Conservation (phyloP, 2,329 filamentous ascomycete species). For the Cercospora brassicicola region DNA sequence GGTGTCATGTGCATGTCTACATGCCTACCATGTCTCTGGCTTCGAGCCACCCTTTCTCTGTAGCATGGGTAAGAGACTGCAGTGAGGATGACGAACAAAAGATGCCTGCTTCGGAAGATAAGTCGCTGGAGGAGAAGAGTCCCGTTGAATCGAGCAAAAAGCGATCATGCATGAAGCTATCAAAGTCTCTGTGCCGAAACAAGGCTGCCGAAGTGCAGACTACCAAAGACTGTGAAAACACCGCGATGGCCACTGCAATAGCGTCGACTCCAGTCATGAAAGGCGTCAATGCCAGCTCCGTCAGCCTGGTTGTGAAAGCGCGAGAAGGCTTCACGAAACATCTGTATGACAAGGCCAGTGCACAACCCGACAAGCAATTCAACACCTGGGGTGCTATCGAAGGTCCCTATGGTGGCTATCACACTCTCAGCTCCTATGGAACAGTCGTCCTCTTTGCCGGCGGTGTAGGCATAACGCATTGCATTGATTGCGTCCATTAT, state of each 20-base stretch:
- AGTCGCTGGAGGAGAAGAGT: neutral
- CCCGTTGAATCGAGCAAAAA: neutral
- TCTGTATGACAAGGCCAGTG: neutral
- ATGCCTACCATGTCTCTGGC: conserved; percentile 50
- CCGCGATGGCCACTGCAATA: neutral
- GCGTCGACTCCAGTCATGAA: neutral
- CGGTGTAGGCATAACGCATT: neutral
- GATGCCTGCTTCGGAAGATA: neutral
- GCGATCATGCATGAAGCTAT: neutral
- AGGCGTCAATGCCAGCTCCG: conserved; percentile 51
- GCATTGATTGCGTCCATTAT: neutral
- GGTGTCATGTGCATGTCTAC: conserved; percentile 62
- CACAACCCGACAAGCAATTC: conserved; percentile 41
- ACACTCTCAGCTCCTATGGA: neutral
- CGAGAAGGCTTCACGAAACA: neutral
- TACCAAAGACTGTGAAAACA: neutral
- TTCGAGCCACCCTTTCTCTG: conserved; percentile 52
- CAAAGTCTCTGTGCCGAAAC: neutral
- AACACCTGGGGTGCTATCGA: neutral
- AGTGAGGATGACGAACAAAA: neutral
- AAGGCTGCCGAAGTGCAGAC: neutral
- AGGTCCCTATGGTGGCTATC: neutral
- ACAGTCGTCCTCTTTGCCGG: neutral
- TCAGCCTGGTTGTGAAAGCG: neutral
- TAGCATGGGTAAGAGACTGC: conserved; percentile 48